A percentile compares a stretch with the other conserved stretches of the same genome.
Evolutionary conservation across 345 rosid species (phyloP).

Genomic region (rapeseed (Brassica napus)): Da-Ae NC_063443.1:3469001-3469500

Average conservation of each 20-base stretch:
- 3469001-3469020: not conserved
- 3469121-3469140: not conserved
- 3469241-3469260: slow-evolving; percentile 61
- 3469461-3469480: slow-evolving; percentile 66
- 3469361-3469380: slow-evolving; percentile 53
- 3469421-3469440: slow-evolving; percentile 46
- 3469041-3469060: not conserved
- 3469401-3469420: slow-evolving; percentile 61
- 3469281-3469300: slow-evolving; percentile 59
- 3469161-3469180: slow-evolving; percentile 5
- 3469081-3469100: not conserved
- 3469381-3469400: slow-evolving; percentile 47
- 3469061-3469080: not conserved
- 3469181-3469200: not conserved
- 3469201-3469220: not conserved
- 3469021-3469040: not conserved
- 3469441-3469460: slow-evolving; percentile 58
- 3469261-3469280: slow-evolving; percentile 57
- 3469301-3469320: slow-evolving; percentile 46
- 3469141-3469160: not conserved
- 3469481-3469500: slow-evolving; percentile 33
- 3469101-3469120: not conserved
- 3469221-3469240: slow-evolving; percentile 52
- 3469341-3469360: slow-evolving; percentile 65
- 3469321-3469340: slow-evolving; percentile 35